Evolutionary conservation across 2,329 filamentous ascomycete genomes (phyloP), one percentile per base, ranked within the genome.

Genomic region (Fusarium temperatum): DNA sequence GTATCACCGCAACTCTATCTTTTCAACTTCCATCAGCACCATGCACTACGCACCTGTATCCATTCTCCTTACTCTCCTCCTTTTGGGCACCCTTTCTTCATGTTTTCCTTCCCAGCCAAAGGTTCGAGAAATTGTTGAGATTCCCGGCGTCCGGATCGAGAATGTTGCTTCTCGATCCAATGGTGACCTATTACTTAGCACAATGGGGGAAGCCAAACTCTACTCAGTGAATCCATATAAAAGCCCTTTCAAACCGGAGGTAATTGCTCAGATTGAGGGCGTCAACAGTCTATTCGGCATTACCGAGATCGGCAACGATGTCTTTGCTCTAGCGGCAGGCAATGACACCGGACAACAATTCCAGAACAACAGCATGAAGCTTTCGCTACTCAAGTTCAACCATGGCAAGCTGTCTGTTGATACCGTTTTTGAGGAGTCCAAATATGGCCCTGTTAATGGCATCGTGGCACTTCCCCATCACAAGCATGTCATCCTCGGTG

Each of bases 141-240:
- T 70, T 20, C 65, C 58, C 2, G 32, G n/a, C 11, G 32, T 51
- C n/a, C 50, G 38, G 36, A 50, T 70, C 13, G 67, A 70, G 26
- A 70, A 69, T 15, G n/a, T 44, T 13, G 59, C n/a, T 4, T 22
- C 22, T 26, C 24, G 67, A 35, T 39, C 53, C 17, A 70, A 64
- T 18, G 67, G 67, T 3, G 24, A 70, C 45, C 65, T 69, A 28
- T 14, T 70, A 8, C 53, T 70, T 14, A 70, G 17, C 47, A 58
- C 58, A 10, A 32, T 70, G 20, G 51, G 47, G n/a, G 30, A 45
- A 14, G 28, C 24, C 22, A 22, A 64, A 11, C 17, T 70, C 8
- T 69, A 59, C 45, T 54, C 65, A 1, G 24, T 69, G 1, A 28
- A 70, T 14, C 47, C 54, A 3, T n/a, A n/a, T 3, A 8, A 45